A percentile compares a stretch with the other conserved stretches of the same genome.
Conservation (phyloP, 495 filamentous ascomycete species). For the Polyplosphaeria fusca region DNA sequence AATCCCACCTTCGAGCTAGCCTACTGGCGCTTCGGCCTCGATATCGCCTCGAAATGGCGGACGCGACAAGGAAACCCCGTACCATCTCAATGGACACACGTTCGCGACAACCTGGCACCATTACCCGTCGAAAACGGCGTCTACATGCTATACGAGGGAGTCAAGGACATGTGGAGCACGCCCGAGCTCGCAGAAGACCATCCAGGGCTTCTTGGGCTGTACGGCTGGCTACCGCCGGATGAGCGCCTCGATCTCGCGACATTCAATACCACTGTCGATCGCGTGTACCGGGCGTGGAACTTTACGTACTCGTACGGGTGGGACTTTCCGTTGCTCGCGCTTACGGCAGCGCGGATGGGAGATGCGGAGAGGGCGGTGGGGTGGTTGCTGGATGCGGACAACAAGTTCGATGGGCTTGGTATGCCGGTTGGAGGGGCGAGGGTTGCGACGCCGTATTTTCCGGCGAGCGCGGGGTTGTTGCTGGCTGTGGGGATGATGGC, state of each 20-base stretch:
- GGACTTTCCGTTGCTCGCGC: constrained; percentile 54
- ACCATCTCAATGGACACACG: constrained; percentile 42
- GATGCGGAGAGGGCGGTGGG: constrained; percentile 47
- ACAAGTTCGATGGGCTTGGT: constrained; percentile 52
- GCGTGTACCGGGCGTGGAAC: constrained; percentile 48
- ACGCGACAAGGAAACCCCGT: constrained; percentile 37
- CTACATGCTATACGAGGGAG: constrained; percentile 51
- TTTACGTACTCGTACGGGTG: constrained; percentile 51
- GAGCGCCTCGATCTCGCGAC: constrained; percentile 42
- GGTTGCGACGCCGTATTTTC: constrained; percentile 57
- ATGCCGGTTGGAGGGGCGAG: constrained; percentile 51
- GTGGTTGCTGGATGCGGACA: constrained; percentile 49
- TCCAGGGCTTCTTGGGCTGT: constrained; percentile 49
- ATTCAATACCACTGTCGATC: constrained; percentile 45
- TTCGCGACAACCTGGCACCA: constrained; percentile 48
- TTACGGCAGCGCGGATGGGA: constrained; percentile 51
- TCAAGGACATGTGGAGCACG: constrained; percentile 50
- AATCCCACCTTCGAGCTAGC: constrained; percentile 55
- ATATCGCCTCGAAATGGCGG: constrained; percentile 39
- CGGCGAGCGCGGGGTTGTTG: constrained; percentile 48
- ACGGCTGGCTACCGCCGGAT: constrained; percentile 50
- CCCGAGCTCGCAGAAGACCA: constrained; percentile 48
- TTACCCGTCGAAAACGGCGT: constrained; percentile 47
- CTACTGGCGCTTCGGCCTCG: constrained; percentile 52
- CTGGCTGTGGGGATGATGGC: constrained; percentile 55